These are phyloP conservation scores for Malus orientalis DNA, from an alignment of 306 rosid genomes.

Conservation along the genomic window DNA sequence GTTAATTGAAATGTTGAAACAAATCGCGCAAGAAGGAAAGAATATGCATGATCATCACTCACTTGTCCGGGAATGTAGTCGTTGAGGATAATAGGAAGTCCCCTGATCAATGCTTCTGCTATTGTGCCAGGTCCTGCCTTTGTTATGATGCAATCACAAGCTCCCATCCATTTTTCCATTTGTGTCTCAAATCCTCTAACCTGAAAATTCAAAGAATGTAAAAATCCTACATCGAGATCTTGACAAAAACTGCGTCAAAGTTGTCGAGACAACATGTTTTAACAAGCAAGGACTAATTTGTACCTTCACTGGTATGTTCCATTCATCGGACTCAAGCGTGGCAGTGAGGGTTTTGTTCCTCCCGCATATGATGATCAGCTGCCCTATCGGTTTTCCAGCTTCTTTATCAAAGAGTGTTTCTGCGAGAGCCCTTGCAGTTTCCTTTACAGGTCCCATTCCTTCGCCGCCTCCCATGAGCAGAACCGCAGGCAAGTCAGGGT, in stretches of 20 bases:
- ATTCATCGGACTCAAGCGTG: conserved; percentile 52
- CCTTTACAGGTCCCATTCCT: conserved; percentile 98
- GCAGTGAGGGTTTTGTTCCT: conserved; percentile 62
- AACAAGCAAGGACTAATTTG: background rate
- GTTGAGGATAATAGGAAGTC: conserved; percentile 91
- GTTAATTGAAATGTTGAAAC: background rate
- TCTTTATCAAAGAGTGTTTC: conserved; percentile 62
- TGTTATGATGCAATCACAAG: conserved; percentile 96
- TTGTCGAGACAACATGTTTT: background rate
- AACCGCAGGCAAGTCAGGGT: conserved; percentile 76
- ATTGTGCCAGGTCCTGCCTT: conserved; percentile 99
- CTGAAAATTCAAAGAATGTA: conserved; percentile 24
- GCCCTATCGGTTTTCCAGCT: conserved; percentile 68
- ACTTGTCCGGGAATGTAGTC: conserved; percentile 99
- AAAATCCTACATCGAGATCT: background rate
- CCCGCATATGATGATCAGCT: conserved; percentile 74
- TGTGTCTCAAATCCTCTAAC: conserved; percentile 82
- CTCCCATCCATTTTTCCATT: conserved; percentile 99
- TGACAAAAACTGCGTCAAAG: background rate
- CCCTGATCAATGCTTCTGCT: conserved; percentile 94
- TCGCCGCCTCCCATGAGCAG: conserved; percentile 98
- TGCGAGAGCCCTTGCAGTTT: conserved; percentile 89
- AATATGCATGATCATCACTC: conserved; percentile 10
- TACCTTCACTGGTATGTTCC: conserved; percentile 90
- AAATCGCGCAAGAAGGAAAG: background rate